A percentile compares a stretch with the other conserved stretches of the same genome.
phyloP scores from a whole-genome alignment of 495 filamentous ascomycete species.

The Hyaloscypha hepaticicola region DNA sequence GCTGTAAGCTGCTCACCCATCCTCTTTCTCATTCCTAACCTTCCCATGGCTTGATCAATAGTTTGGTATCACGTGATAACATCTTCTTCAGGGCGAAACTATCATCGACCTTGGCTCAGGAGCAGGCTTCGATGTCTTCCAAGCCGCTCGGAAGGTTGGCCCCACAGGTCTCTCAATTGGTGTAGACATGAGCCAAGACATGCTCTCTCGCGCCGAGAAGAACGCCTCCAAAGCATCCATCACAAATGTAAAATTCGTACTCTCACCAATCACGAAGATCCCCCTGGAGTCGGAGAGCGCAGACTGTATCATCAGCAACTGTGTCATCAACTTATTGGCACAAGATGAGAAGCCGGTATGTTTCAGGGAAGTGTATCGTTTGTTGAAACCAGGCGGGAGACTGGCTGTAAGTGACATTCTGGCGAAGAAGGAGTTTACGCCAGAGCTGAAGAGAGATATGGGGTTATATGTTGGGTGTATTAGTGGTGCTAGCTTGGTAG shows the following conservation, averaged over 20 bases:
- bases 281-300: conserved; percentile 42
- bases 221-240: conserved; percentile 38
- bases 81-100: conserved; percentile 53
- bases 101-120: conserved; percentile 64
- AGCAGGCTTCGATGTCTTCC: conserved; percentile 64
- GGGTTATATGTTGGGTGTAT: conserved; percentile 26
- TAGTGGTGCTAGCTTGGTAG: conserved; percentile 53
- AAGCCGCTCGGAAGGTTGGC: conserved; percentile 58
- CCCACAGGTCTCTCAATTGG: conserved; percentile 55
- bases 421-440: conserved; percentile 10
- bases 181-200: conserved; percentile 65
- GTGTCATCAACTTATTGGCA: conserved; percentile 61
- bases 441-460: conserved; percentile 12
- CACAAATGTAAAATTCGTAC: conserved; percentile 50
- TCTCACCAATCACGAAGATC: conserved; percentile 54
- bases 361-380: conserved; percentile 60
- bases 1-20: conserved; percentile 37
- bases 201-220: background rate
- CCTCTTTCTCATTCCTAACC: background rate
- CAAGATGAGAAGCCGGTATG: conserved; percentile 52
- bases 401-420: conserved; percentile 68
- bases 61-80: background rate
- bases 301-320: conserved; percentile 62
- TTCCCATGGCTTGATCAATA: background rate
- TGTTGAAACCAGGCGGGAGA: conserved; percentile 60